Percentiles rank a stretch among this genome's conserved stretches.
Conservation (phyloP, 352 stramenopile genomes). For the Thraustochytrium sp. region DNA sequence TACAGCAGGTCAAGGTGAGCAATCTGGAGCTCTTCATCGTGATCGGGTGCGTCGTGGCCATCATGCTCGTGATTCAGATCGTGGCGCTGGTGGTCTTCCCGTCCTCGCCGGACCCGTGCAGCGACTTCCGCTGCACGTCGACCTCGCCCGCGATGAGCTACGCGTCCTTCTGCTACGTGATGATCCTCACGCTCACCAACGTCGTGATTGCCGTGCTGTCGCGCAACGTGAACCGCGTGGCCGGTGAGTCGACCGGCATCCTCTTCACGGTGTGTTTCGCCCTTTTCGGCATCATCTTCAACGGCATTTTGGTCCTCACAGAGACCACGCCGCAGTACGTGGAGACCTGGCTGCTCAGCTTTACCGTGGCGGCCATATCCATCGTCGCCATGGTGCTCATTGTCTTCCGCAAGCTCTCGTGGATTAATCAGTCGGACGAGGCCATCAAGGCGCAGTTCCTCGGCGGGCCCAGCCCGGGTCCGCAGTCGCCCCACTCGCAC, state of each 20-base stretch:
- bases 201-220: neutral
- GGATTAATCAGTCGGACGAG: neutral
- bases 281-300: neutral
- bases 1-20: neutral
- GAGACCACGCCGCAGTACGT: neutral
- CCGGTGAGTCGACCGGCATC: slow-evolving; percentile 27
- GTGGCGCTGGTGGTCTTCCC: neutral
- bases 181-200: neutral
- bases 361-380: neutral
- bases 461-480: neutral
- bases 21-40: neutral
- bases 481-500: no score
- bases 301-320: neutral
- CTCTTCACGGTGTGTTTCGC: neutral
- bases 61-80: slow-evolving; percentile 8
- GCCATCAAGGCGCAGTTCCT: slow-evolving; percentile 6
- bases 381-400: slow-evolving; percentile 13
- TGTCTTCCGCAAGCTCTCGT: slow-evolving; percentile 30
- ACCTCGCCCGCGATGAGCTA: neutral
- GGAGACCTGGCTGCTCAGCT: slow-evolving; percentile 24
- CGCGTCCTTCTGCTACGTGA: neutral
- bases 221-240: neutral
- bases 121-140: neutral
- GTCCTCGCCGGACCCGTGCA: slow-evolving; percentile 1
- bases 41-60: neutral